phyloP scores from a whole-genome alignment of 805 yeast genomes.

The Lachancea thermotolerans region DNA sequence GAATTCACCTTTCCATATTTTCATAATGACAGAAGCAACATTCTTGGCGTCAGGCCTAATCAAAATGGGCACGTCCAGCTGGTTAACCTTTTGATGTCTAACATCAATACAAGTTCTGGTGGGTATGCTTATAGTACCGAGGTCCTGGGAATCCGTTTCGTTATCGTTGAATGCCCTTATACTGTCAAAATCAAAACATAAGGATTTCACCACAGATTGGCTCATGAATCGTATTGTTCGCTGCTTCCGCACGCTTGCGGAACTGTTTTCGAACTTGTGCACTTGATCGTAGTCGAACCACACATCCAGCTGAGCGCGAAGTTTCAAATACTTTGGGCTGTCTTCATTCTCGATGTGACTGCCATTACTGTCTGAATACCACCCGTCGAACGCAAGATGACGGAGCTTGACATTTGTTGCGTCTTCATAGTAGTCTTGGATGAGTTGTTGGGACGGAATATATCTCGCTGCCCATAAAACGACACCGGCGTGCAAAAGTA shows the following conservation, averaged over 20 bases:
- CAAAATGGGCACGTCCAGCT: constrained; percentile 18
- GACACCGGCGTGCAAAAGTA: not conserved
- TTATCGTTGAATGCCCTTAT: constrained; percentile 21
- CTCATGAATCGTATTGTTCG: constrained; percentile 13
- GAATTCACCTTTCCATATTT: constrained; percentile 24
- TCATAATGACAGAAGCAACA: constrained; percentile 21
- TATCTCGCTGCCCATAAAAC: not conserved
- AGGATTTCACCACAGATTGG: constrained; percentile 14
- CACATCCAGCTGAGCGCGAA: constrained; percentile 4
- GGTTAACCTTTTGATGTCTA: constrained; percentile 14
- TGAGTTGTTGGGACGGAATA: constrained; percentile 1
- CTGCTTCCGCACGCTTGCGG: constrained; percentile 13
- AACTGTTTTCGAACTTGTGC: not conserved
- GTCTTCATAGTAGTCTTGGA: constrained; percentile 4
- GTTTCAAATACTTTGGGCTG: constrained; percentile 1
- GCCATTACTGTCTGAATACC: constrained; percentile 16
- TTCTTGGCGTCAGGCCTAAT: constrained; percentile 25
- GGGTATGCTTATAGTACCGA: constrained; percentile 17
- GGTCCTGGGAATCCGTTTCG: constrained; percentile 6
- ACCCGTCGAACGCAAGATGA: constrained; percentile 24
- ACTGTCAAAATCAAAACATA: constrained; percentile 24
- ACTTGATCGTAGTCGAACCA: constrained; percentile 7
- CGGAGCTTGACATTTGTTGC: constrained; percentile 18
- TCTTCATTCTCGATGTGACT: not conserved
- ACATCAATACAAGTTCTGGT: constrained; percentile 23